Conservation (phyloP, 2,329 filamentous ascomycete species). For the Aureobasidium sp. region DNA sequence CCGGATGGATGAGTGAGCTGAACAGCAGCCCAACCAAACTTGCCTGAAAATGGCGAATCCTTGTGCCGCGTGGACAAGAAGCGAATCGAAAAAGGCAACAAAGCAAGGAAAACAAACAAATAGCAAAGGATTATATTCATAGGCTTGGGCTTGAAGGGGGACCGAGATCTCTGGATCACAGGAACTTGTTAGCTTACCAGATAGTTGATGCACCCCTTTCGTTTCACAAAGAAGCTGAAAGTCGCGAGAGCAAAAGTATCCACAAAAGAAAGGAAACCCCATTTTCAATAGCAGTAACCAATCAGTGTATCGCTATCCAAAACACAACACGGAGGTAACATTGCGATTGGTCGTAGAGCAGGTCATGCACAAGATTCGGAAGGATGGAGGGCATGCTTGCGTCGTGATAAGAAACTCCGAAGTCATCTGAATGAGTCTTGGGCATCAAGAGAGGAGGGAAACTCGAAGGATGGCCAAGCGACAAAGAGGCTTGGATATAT, state of each 20-base stretch:
- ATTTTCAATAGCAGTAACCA: not conserved
- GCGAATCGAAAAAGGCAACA: not conserved
- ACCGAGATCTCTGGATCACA: not conserved
- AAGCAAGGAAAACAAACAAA: slow-evolving; percentile 1
- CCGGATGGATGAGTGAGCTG: not conserved
- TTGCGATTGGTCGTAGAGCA: not conserved
- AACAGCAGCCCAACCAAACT: slow-evolving; percentile 1
- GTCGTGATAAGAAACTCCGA: not conserved
- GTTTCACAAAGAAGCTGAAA: not conserved
- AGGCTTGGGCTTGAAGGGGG: not conserved
- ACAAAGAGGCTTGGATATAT: not conserved
- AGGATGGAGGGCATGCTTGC: not conserved
- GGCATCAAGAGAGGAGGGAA: not conserved
- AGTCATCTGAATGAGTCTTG: not conserved
- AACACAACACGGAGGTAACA: not conserved
- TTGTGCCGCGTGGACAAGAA: not conserved
- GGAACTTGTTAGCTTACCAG: not conserved
- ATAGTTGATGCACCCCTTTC: not conserved
- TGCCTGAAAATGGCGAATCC: not conserved
- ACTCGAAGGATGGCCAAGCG: not conserved
- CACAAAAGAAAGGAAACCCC: not conserved
- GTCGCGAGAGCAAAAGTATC: no score
- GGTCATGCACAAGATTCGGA: not conserved
- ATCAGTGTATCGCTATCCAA: not conserved
- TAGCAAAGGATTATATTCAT: not conserved